Evolutionary conservation across 1,284 basidiomycete genomes (phyloP).

Genomic region (Sanghuangporus weigelae): DNA sequence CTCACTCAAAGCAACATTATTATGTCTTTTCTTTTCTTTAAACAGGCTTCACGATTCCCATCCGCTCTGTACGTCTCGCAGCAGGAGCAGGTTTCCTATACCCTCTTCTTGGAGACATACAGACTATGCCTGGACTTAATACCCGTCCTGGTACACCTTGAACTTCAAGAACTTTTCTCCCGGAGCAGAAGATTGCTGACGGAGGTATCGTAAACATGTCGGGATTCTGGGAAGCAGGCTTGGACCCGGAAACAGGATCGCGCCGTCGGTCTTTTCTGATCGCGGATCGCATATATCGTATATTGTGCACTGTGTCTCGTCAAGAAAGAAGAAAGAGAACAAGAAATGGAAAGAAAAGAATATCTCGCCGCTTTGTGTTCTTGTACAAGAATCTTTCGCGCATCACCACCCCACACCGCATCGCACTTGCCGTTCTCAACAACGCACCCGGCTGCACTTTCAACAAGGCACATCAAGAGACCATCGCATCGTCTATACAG

Average conservation of each 20-base stretch:
- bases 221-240: conserved; percentile 83
- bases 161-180: background rate
- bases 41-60: conserved; percentile 86
- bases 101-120: conserved; percentile 92
- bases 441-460: conserved; percentile 22
- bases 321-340: background rate
- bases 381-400: background rate
- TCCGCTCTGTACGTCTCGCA: conserved; percentile 83
- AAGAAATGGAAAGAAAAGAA: background rate
- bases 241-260: conserved; percentile 70
- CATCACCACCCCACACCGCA: background rate
- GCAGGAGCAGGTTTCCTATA: conserved; percentile 97
- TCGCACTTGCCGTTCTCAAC: conserved; percentile 27
- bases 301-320: background rate
- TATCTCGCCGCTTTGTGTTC: background rate
- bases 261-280: conserved; percentile 72
- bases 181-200: background rate
- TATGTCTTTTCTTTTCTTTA: background rate
- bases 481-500: background rate
- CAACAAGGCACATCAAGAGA: conserved; percentile 16
- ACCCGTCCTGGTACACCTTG: conserved; percentile 73
- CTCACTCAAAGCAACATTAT: background rate
- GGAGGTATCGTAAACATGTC: conserved; percentile 16
- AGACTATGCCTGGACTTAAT: conserved; percentile 95
- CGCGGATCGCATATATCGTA: background rate